Evolutionary conservation across 176 grass and related monocot species (phyloP).

Genomic region (Bothriochloa decipiens): DNA sequence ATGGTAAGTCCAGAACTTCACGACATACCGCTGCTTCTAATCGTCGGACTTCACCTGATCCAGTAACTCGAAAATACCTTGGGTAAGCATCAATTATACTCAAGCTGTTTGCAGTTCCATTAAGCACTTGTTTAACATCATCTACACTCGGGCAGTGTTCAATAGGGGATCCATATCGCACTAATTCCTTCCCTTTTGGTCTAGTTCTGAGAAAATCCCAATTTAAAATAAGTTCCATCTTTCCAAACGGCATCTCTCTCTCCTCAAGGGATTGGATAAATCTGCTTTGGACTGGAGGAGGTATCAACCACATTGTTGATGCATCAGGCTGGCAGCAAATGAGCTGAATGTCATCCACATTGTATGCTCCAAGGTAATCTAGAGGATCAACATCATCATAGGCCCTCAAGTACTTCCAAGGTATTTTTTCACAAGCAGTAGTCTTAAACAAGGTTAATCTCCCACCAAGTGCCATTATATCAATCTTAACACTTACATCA

Average conservation of each 20-base stretch:
- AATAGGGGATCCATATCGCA: constrained; percentile 76
- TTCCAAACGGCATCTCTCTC: constrained; percentile 52
- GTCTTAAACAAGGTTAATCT: constrained; percentile 84
- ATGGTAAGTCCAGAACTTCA: constrained; percentile 12
- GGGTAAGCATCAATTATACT: constrained; percentile 85
- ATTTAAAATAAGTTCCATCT: constrained; percentile 75
- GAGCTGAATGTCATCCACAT: constrained; percentile 93
- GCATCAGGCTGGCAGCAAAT: constrained; percentile 98
- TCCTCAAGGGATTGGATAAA: constrained; percentile 70
- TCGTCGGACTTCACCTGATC: constrained; percentile 91
- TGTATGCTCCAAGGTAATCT: constrained; percentile 78
- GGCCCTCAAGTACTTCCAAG: constrained; percentile 64
- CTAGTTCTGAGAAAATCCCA: constrained; percentile 94
- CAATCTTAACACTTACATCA: constrained; percentile 95
- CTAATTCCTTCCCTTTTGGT: constrained; percentile 96
- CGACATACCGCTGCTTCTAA: constrained; percentile 72
- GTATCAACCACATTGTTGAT: constrained; percentile 83
- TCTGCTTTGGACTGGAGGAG: constrained; percentile 75
- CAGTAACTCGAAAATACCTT: constrained; percentile 88
- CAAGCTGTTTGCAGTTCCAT: constrained; percentile 70
- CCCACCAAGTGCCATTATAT: constrained; percentile 90
- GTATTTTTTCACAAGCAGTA: constrained; percentile 79
- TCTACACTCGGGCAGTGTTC: constrained; percentile 57
- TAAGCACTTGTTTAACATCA: constrained; percentile 78
- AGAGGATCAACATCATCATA: constrained; percentile 69